phyloP scores from a whole-genome alignment of 768 basidiomycete species.

The Favolaschia claudopus region DNA sequence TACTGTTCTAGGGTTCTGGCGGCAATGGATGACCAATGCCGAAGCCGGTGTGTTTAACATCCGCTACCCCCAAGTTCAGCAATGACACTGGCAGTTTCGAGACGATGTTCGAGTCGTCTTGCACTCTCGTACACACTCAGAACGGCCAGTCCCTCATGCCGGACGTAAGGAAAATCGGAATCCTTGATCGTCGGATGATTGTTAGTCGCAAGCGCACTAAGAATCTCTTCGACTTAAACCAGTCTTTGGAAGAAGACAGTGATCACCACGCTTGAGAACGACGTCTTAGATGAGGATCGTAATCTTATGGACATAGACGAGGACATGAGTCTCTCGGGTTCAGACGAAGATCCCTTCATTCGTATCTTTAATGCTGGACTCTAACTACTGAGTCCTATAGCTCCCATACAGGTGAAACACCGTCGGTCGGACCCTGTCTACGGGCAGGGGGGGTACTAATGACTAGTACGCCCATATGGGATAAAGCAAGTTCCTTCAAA shows the following conservation, averaged over 20 bases:
- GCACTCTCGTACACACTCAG: background rate
- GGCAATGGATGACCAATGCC: slow-evolving; percentile 19
- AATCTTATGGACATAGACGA: background rate
- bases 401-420: background rate
- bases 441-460: too few species aligned
- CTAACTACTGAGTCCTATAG: background rate
- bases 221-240: slow-evolving; percentile 32
- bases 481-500: too few species aligned
- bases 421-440: too few species aligned
- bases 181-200: slow-evolving; percentile 23
- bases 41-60: background rate
- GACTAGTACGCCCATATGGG: too few species aligned
- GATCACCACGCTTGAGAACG: slow-evolving; percentile 17
- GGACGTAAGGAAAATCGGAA: slow-evolving; percentile 13
- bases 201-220: slow-evolving; percentile 28
- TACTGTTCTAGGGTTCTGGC: slow-evolving; percentile 35
- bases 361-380: background rate
- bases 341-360: background rate
- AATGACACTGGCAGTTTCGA: background rate
- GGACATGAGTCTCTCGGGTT: background rate
- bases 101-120: background rate
- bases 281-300: background rate
- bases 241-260: slow-evolving; percentile 35
- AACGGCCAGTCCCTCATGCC: background rate
- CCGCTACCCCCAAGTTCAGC: background rate